These are phyloP conservation scores for Termitomyces sp. DNA, from an alignment of 768 basidiomycete genomes.

Conservation along the genomic window DNA sequence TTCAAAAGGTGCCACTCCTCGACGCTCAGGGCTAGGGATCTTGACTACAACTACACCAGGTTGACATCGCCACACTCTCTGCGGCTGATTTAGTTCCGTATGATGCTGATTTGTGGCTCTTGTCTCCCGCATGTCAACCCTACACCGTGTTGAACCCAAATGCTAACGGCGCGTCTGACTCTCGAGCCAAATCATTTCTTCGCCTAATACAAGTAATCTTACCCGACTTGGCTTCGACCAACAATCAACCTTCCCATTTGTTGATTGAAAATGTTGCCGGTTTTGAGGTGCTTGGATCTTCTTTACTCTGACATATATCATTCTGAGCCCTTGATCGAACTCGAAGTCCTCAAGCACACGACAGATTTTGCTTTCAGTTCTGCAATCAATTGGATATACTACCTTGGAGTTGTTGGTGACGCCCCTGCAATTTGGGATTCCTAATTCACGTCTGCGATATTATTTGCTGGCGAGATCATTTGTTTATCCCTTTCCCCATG, in stretches of 20 bases:
- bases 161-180: slow-evolving; percentile 66
- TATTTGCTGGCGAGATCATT: slow-evolving; percentile 64
- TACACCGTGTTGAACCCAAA: slow-evolving; percentile 75
- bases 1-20: slow-evolving; percentile 38
- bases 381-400: slow-evolving; percentile 50
- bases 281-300: slow-evolving; percentile 55
- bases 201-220: slow-evolving; percentile 61
- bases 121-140: slow-evolving; percentile 82
- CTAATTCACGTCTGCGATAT: slow-evolving; percentile 78
- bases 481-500: slow-evolving; percentile 31
- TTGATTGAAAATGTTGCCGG: slow-evolving; percentile 81
- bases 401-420: slow-evolving; percentile 62
- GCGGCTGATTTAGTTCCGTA: slow-evolving; percentile 38
- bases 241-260: slow-evolving; percentile 49
- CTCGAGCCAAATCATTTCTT: slow-evolving; percentile 71
- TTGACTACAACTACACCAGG: slow-evolving; percentile 22
- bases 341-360: slow-evolving; percentile 62
- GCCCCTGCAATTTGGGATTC: slow-evolving; percentile 74
- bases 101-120: slow-evolving; percentile 63
- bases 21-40: neutral
- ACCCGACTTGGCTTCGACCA: slow-evolving; percentile 42
- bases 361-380: slow-evolving; percentile 41
- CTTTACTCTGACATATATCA: slow-evolving; percentile 1
- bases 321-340: slow-evolving; percentile 1
- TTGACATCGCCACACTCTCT: slow-evolving; percentile 57